Percentiles rank a stretch among this genome's conserved stretches.
Conservation (phyloP, 768 basidiomycete species). For the Baorangia bicolor region DNA sequence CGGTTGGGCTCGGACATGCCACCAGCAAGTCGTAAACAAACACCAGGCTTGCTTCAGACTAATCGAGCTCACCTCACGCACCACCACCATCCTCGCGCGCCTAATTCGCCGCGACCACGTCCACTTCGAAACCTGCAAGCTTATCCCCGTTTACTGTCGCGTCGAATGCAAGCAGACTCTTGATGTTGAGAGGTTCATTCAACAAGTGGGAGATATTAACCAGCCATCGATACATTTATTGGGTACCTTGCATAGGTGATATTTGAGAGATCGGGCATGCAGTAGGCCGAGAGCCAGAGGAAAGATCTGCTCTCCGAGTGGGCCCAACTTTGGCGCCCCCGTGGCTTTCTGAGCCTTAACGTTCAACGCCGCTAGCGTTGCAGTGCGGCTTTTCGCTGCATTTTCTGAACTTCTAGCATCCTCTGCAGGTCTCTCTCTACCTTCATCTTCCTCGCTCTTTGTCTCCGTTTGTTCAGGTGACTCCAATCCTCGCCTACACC, state of each 20-base stretch:
- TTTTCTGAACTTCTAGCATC: conserved; percentile 36
- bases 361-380: not conserved
- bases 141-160: not conserved
- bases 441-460: conserved; percentile 44
- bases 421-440: conserved; percentile 42
- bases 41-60: not conserved
- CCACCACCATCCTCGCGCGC: too few species aligned
- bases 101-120: too few species aligned
- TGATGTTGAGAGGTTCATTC: not conserved
- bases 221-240: not conserved
- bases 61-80: not conserved
- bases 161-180: not conserved
- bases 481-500: conserved; percentile 45
- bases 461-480: conserved; percentile 57
- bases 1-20: too few species aligned
- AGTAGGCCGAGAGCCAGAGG: not conserved
- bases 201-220: not conserved
- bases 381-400: conserved; percentile 9
- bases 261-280: not conserved
- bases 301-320: not conserved
- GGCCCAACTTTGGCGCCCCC: not conserved
- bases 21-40: not conserved
- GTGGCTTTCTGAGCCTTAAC: not conserved
- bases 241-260: not conserved
- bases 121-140: not conserved